Conservation (phyloP, 768 basidiomycete species). For the Gelatoporia subvermispora region DNA sequence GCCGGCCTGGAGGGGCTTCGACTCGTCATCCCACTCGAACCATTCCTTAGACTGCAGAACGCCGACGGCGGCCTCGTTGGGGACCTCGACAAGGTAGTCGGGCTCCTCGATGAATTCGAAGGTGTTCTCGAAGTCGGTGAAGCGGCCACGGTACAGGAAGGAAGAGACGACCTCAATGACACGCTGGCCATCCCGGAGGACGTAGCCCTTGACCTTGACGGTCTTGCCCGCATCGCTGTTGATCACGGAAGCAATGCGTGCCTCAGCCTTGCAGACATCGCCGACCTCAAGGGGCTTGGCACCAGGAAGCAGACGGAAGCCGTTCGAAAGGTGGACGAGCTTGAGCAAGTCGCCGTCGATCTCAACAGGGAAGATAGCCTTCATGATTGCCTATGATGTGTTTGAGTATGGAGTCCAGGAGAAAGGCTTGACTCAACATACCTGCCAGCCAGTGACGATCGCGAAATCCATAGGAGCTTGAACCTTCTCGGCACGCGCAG, state of each 20-base stretch:
- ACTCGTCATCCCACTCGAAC: constrained; percentile 92
- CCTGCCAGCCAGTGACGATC: constrained; percentile 98
- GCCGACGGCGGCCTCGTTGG: constrained; percentile 76
- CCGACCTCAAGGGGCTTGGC: constrained; percentile 74
- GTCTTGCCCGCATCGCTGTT: constrained; percentile 92
- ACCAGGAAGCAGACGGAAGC: constrained; percentile 85
- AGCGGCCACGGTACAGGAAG: constrained; percentile 95
- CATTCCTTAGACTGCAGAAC: constrained; percentile 95
- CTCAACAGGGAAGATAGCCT: constrained; percentile 86
- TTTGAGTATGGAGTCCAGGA: background rate
- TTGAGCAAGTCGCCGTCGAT: constrained; percentile 95
- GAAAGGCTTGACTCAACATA: constrained; percentile 31
- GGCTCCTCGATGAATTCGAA: constrained; percentile 91
- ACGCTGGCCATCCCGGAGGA: constrained; percentile 69
- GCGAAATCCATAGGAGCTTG: constrained; percentile 98
- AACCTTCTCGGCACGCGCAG: constrained; percentile 58
- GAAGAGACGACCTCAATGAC: constrained; percentile 93
- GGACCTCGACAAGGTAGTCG: constrained; percentile 76
- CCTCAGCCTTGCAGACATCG: constrained; percentile 87
- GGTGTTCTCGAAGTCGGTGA: constrained; percentile 91
- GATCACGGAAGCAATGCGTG: constrained; percentile 81
- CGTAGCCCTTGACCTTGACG: constrained; percentile 83
- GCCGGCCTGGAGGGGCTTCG: constrained; percentile 71
- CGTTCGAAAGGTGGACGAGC: constrained; percentile 95
- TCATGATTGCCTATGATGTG: constrained; percentile 91